phyloP scores from a whole-genome alignment of 2,329 filamentous ascomycete genomes.

The Alternaria arbusti region DNA sequence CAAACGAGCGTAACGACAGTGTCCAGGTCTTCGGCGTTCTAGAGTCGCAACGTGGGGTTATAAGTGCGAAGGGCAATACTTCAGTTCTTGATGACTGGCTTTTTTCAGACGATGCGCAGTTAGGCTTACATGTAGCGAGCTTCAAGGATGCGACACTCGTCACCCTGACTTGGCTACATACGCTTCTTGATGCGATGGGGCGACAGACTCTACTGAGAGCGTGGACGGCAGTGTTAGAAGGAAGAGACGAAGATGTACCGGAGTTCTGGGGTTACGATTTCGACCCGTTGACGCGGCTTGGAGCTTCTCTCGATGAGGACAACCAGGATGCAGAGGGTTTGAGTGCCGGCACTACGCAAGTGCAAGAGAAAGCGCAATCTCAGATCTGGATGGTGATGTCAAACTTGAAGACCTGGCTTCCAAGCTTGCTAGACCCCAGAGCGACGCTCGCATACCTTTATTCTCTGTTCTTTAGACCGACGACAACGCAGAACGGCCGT shows the following conservation, averaged over 20 bases:
- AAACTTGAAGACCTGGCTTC: background rate
- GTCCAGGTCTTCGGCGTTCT: slow-evolving; percentile 7
- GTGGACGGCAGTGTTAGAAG: slow-evolving; percentile 30
- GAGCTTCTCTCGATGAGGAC: slow-evolving; percentile 8
- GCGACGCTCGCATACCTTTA: background rate
- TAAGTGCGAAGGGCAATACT: slow-evolving; percentile 4
- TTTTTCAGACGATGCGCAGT: slow-evolving; percentile 10
- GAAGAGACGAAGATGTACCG: slow-evolving; percentile 25
- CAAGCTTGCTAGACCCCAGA: background rate
- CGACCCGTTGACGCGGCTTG: slow-evolving; percentile 24
- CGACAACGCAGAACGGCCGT: slow-evolving; percentile 10
- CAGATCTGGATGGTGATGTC: background rate
- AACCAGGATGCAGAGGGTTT: slow-evolving; percentile 12
- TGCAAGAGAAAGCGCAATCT: background rate
- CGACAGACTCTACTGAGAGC: slow-evolving; percentile 20
- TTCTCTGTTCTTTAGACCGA: background rate
- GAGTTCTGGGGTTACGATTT: slow-evolving; percentile 23
- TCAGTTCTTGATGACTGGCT: slow-evolving; percentile 23
- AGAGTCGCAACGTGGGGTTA: slow-evolving; percentile 4
- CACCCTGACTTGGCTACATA: slow-evolving; percentile 31
- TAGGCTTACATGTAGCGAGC: slow-evolving; percentile 22
- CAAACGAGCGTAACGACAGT: slow-evolving; percentile 1
- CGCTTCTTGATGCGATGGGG: slow-evolving; percentile 29
- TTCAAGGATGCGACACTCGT: slow-evolving; percentile 34
- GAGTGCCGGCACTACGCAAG: background rate